Percentiles rank a stretch among this genome's conserved stretches.
phyloP scores from a whole-genome alignment of 2,329 filamentous ascomycete species.

The Dactylonectria estremocensis region DNA sequence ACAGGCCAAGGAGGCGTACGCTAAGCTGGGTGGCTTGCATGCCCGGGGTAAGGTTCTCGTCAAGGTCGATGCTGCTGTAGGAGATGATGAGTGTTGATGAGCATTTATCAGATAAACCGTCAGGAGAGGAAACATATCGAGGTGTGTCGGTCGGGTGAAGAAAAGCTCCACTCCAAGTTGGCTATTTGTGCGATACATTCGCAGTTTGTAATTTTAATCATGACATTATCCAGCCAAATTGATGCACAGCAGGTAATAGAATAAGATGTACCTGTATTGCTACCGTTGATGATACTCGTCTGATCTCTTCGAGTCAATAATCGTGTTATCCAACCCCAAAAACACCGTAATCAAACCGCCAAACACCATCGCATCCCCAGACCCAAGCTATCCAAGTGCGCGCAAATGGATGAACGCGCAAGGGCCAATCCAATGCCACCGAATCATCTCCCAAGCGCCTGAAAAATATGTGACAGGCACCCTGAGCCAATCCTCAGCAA shows the following conservation, averaged over 20 bases:
- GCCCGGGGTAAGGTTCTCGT: conserved; percentile 58
- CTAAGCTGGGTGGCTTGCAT: conserved; percentile 51
- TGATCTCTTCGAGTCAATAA: neutral
- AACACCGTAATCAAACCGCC: neutral
- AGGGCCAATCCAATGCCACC: neutral
- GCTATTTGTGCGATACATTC: neutral
- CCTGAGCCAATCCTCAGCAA: neutral
- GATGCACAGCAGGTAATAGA: neutral
- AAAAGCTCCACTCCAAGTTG: conserved; percentile 1
- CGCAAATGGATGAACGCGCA: neutral
- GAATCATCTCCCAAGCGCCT: neutral
- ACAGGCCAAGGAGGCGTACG: conserved; percentile 55
- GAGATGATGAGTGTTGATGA: conserved; percentile 42
- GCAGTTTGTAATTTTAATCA: neutral
- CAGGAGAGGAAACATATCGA: no score
- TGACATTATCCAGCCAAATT: neutral
- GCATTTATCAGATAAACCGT: neutral
- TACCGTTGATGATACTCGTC: neutral
- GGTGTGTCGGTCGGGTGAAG: neutral
- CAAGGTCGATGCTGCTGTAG: conserved; percentile 47
- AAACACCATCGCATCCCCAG: conserved; percentile 2
- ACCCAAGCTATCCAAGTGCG: neutral
- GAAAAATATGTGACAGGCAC: no score
- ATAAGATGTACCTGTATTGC: neutral
- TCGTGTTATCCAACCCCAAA: neutral